Evolutionary conservation across 2,329 filamentous ascomycete species (phyloP), one percentile per base, ranked within the genome.

Genomic region (Aureobasidium sp.): DNA sequence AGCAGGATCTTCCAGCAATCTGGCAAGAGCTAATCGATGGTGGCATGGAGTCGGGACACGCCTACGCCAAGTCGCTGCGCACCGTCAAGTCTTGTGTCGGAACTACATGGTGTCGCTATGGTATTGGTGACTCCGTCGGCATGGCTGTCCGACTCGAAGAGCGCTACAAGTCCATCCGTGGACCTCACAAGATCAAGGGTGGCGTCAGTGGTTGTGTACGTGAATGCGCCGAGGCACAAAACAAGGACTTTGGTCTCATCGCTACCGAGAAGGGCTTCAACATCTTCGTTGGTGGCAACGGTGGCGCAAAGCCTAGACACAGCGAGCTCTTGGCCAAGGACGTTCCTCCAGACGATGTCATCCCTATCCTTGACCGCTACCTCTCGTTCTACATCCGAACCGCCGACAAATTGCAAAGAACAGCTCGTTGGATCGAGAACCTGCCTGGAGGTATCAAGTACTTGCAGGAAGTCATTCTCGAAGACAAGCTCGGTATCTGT

Each of bases 381-480:
- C 82, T 96, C 29, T 90, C 92, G 76, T 93, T 96, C 79, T 96
- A 96, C 76, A 94, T 96, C 69, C 89, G 91, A 66, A 95, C 92
- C 0, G 91, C 90, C 48, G 91, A 96, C 77, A 91, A 89, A 71
- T 84, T 96, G 0, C 91, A 96, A 74, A 84, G 91, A 54, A 96
- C 91, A 30, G 91, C 91, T 0, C 83, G 90, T 29, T 96, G 91
- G 91, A 79, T 96, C 41, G 91, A 96, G 73, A 83, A 82, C 58
- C 81, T 96, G 0, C 91, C 91, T 0, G 91, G 91, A 6, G 91
- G 91, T 1, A 86, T 96, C 75, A 82, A 84, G 63, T 96, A 96
- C 71, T 83, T 96, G 0, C 85, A 86, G 58, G 85, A 91, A 68
- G 91, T 96, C 3, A 82, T 96, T 37, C 79, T 96, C 6, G 83